A percentile compares a stretch with the other conserved stretches of the same genome.
phyloP scores from a whole-genome alignment of 2,329 filamentous ascomycete species.

The Fusarium metavorans region DNA sequence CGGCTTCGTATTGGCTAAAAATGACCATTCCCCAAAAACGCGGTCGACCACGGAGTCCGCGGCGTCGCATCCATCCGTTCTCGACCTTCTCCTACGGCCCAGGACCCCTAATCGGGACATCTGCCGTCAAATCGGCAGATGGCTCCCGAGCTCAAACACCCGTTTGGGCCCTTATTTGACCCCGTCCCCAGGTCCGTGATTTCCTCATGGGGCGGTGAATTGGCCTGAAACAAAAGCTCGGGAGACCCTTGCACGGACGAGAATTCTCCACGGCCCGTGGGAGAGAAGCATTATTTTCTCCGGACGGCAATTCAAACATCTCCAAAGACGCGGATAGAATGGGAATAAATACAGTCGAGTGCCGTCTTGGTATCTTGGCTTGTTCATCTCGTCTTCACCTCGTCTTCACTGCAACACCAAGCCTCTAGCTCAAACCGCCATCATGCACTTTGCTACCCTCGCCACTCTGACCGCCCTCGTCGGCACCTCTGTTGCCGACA shows the following conservation, averaged over 20 bases:
- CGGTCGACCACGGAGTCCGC: neutral
- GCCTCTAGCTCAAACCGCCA: neutral
- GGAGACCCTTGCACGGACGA: slow-evolving; percentile 5
- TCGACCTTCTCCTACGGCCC: neutral
- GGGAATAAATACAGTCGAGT: neutral
- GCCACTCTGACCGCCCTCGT: slow-evolving; percentile 24
- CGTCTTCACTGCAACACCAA: neutral
- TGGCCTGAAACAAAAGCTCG: slow-evolving; percentile 1
- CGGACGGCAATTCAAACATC: neutral
- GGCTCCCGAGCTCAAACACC: neutral
- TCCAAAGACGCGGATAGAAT: neutral
- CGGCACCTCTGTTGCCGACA: slow-evolving; percentile 20
- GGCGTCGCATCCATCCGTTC: neutral
- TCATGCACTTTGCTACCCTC: slow-evolving; percentile 24
- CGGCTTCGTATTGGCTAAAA: neutral
- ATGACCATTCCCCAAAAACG: neutral
- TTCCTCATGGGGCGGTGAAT: neutral
- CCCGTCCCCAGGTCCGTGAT: slow-evolving; percentile 7
- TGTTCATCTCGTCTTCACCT: slow-evolving; percentile 2
- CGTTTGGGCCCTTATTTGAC: neutral
- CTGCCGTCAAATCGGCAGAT: neutral
- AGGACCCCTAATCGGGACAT: neutral
- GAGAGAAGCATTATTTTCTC: neutral
- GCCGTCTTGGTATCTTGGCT: neutral
- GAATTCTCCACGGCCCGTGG: slow-evolving; percentile 16